Evolutionary conservation across 2,329 filamentous ascomycete genomes (phyloP).

Genomic region (Colletotrichum destructivum): DNA sequence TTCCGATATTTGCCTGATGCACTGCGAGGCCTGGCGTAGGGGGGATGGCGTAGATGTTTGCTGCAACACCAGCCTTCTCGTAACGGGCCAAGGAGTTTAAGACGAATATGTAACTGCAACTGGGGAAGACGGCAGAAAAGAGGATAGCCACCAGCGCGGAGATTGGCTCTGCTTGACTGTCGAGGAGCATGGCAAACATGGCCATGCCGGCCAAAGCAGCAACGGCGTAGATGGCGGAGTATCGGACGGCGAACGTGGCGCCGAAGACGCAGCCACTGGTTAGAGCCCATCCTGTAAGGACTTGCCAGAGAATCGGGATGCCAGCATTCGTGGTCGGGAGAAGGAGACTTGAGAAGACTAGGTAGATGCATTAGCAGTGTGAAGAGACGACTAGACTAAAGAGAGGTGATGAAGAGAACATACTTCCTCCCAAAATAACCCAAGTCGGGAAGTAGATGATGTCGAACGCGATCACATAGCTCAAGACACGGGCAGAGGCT

Average conservation of each 20-base stretch:
- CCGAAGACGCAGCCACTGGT: constrained; percentile 74
- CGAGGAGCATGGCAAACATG: constrained; percentile 24
- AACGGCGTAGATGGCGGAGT: constrained; percentile 44
- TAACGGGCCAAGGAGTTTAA: constrained; percentile 45
- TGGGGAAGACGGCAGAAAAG: constrained; percentile 47
- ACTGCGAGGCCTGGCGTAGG: constrained; percentile 44
- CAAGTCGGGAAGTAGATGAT: constrained; percentile 57
- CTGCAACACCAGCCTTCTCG: constrained; percentile 38
- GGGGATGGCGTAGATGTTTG: constrained; percentile 44
- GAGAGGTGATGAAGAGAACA: no score
- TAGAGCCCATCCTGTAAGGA: constrained; percentile 62
- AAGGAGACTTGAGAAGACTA: no score
- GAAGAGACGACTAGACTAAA: no score
- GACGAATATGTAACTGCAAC: constrained; percentile 50
- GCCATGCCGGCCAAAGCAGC: constrained; percentile 45
- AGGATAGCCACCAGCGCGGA: constrained; percentile 34
- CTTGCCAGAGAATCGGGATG: constrained; percentile 55
- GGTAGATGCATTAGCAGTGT: no score
- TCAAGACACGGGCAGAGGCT: constrained; percentile 64
- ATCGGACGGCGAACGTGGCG: constrained; percentile 47
- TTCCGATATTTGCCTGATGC: constrained; percentile 30
- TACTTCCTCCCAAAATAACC: no score
- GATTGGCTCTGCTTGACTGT: constrained; percentile 3
- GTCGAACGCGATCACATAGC: constrained; percentile 78
- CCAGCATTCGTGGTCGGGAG: constrained; percentile 44